A percentile compares a stretch with the other conserved stretches of the same genome.
These are phyloP conservation scores for Pseudogymnoascus pannorum DNA, from an alignment of 2,329 filamentous ascomycete species.

Conservation along the genomic window DNA sequence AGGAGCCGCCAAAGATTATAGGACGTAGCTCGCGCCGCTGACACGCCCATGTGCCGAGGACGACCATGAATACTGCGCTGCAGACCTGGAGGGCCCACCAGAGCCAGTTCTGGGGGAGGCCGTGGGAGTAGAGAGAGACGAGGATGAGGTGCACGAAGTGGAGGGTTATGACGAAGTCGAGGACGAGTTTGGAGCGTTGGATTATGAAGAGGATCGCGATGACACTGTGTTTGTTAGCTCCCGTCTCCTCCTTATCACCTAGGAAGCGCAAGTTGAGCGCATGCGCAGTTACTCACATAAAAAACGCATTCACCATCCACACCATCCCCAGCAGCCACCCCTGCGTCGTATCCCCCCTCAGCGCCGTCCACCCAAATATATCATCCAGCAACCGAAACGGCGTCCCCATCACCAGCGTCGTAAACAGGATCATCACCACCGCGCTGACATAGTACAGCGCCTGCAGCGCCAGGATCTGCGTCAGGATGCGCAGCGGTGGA, in stretches of 20 bases:
- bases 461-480: constrained; percentile 59
- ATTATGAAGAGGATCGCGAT: constrained; percentile 78
- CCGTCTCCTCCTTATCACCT: background rate
- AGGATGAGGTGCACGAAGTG: constrained; percentile 75
- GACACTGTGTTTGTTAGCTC: constrained; percentile 46
- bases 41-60: constrained; percentile 81
- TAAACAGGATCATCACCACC: constrained; percentile 58
- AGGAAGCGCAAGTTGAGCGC: background rate
- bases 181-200: constrained; percentile 84
- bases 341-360: constrained; percentile 60
- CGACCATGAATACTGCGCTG: constrained; percentile 57
- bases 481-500: constrained; percentile 58
- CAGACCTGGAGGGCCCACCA: constrained; percentile 74
- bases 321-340: constrained; percentile 63
- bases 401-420: constrained; percentile 56
- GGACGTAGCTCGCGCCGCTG: constrained; percentile 83
- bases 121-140: constrained; percentile 70
- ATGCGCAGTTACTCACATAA: constrained; percentile 47
- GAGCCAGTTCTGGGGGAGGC: constrained; percentile 67
- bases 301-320: constrained; percentile 58
- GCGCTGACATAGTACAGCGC: constrained; percentile 56
- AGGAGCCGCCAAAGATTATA: constrained; percentile 70
- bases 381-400: constrained; percentile 47
- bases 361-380: constrained; percentile 54
- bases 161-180: constrained; percentile 87